These are phyloP conservation scores for Trametes sp. DNA, from an alignment of 1,284 basidiomycete genomes.

Conservation along the genomic window DNA sequence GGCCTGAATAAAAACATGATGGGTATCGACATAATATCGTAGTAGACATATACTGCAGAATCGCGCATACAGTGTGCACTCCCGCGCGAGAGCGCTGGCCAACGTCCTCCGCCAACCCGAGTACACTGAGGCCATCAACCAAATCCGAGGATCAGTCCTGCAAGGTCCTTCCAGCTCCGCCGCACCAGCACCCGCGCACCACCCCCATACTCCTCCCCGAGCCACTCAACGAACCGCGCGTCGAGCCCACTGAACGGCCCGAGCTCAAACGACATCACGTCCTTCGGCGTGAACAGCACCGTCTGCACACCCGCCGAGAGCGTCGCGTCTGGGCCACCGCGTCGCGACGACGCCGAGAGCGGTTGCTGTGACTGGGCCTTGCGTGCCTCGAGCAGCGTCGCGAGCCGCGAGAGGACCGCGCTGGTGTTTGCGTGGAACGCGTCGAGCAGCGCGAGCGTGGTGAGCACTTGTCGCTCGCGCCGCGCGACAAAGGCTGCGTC, in stretches of 20 bases:
- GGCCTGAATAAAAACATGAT: neutral
- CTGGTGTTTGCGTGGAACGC: conserved; percentile 76
- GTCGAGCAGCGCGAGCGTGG: conserved; percentile 72
- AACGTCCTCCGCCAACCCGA: neutral
- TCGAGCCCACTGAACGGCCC: conserved; percentile 75
- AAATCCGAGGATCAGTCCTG: conserved; percentile 54
- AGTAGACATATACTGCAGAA: neutral
- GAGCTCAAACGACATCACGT: conserved; percentile 72
- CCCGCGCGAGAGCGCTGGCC: neutral
- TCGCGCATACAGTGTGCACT: neutral
- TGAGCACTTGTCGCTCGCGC: conserved; percentile 57
- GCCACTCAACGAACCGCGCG: conserved; percentile 76
- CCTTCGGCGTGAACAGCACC: conserved; percentile 58
- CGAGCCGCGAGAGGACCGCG: conserved; percentile 69
- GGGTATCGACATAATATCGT: conserved; percentile 3
- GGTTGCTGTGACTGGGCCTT: conserved; percentile 17
- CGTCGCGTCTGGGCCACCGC: conserved; percentile 6
- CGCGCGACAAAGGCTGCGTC: conserved; percentile 38
- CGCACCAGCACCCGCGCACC: conserved; percentile 52
- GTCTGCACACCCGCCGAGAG: conserved; percentile 14
- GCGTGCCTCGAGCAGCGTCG: conserved; percentile 51
- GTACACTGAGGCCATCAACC: conserved; percentile 25
- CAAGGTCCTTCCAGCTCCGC: conserved; percentile 58
- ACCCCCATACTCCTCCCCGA: conserved; percentile 67
- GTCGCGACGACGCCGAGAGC: conserved; percentile 24